Base-by-base conservation (phyloP, 2,329 filamentous ascomycete species). In the Aspergillus ustus region DNA sequence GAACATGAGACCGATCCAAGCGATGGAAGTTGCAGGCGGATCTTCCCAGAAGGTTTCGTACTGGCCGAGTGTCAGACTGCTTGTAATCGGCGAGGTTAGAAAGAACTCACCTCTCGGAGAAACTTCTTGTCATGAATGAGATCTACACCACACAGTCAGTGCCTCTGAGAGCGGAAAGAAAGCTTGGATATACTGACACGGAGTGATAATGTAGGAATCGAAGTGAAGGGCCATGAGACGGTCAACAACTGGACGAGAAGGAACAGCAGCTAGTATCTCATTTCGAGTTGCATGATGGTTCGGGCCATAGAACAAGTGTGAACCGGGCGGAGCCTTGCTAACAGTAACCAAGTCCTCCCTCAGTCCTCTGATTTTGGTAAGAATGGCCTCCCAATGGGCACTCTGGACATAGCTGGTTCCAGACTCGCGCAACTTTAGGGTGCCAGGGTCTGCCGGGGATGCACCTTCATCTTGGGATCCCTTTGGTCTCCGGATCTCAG, bases 111-210 rank as follows among this genome's bases (percentile, higher is more conserved):
- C 50, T 52, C 50, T 37, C 50, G 50, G 31, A 52, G 50, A 40
- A 52, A 52, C 19, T 52, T 52, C 29, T 52, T 52, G 50, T 4
- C 9, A 52, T 52, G 50, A 40, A 52, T 52, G 50, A 52, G 25
- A 52, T 40, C 50, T 52, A 52, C 31, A 34, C 5, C 31, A 52
- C 25, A 22, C 13, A 25, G 11, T 52, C 19, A 52, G 9, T 43
- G 7, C 19, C 19, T 28, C 4, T 25, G 31, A 28, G 31, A 43
- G 20, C 50, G 31, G 50, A 40, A 43, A 43, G 19, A 17, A 25
- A n/a, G 3, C n/a, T 43, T 52, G 2, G 5, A 28, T 40, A 20
- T 40, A 52, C 50, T 40, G 31, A 52, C 50, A 52, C 19, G 50
- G 31, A 40, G 50, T 52, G 50, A 52, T 22, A 15, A 52, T 37